These are phyloP conservation scores for Leccinellum rugosiceps DNA, from an alignment of 768 basidiomycete genomes.

Conservation along the genomic window DNA sequence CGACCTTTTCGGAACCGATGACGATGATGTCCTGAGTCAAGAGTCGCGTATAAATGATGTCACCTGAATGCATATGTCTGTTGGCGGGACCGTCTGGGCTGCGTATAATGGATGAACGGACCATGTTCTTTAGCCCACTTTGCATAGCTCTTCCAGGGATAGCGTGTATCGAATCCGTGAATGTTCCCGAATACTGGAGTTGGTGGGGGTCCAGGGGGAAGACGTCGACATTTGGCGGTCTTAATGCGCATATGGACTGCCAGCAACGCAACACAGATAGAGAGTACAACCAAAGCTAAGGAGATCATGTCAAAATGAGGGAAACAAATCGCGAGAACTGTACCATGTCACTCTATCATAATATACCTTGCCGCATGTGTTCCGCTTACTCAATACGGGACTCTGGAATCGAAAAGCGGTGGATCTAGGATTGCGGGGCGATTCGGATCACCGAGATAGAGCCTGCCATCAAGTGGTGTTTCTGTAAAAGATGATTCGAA, in stretches of 20 bases:
- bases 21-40: conserved; percentile 17
- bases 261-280: conserved; percentile 10
- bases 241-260: conserved; percentile 7
- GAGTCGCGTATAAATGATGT: conserved; percentile 13
- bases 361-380: not conserved
- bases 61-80: conserved; percentile 9
- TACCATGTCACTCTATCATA: not conserved
- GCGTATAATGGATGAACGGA: not conserved
- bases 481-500: too few species aligned
- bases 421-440: not conserved
- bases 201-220: conserved; percentile 24
- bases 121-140: conserved; percentile 22
- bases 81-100: not conserved
- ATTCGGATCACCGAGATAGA: not conserved
- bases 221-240: conserved; percentile 1
- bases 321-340: not conserved
- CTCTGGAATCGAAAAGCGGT: not conserved
- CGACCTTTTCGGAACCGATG: conserved; percentile 25
- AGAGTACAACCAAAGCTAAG: not conserved
- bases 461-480: too few species aligned
- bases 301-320: conserved; percentile 1
- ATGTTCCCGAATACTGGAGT: conserved; percentile 22
- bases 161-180: conserved; percentile 11
- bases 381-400: not conserved
- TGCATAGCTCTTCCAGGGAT: conserved; percentile 24